Evolutionary conservation across 306 rosid species (phyloP), one percentile per base, ranked within the genome.

Genomic region (Potentilla sterilis): DNA sequence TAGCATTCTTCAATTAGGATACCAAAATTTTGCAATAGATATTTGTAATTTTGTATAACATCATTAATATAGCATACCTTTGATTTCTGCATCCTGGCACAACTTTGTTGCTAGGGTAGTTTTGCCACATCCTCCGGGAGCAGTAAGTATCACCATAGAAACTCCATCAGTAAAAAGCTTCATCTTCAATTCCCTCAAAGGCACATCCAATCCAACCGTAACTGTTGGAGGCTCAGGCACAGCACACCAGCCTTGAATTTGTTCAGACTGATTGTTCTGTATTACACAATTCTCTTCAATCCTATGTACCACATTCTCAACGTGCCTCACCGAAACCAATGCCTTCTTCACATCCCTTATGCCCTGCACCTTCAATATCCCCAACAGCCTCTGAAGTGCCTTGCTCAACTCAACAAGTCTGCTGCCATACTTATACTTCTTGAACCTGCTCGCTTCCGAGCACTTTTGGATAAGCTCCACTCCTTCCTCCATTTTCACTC

Each of bases 71-170:
- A 9, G 4, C 69, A 40, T 81, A 90, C 90, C 92, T 83, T 80
- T 0, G 85, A 72, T 1, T 11, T 59, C 38, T 59, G 15, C 65
- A 24, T 59, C 65, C 1, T 59, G 38, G 37, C 65, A 59, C 18
- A 59, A 12, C 65, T 59, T 24, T 59, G 65, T 59, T 0, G 65
- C 65, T 5, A 59, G 37, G 4, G 95, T 81, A 9, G 90, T 79
- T 77, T 88, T 90, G 41, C 96, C 92, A 1, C 80, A 81, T 51
- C 92, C 96, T 32, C 66, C 82, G 0, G 83, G 47, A 14, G 89
- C 89, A 6, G 92, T 84, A 24, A 90, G 43, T 2, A 83, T 83
- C 43, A 77, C 55, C 69, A 86, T 78, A 0, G 83, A 71, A 4
- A 52, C 84, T 11, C 22, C 83, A 28, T 65, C 66, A 18, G 43